Evolutionary conservation across 139 green algal genomes (phyloP), one percentile per base, ranked within the genome.

Genomic region (Tetradesmus lagerheimii): DNA sequence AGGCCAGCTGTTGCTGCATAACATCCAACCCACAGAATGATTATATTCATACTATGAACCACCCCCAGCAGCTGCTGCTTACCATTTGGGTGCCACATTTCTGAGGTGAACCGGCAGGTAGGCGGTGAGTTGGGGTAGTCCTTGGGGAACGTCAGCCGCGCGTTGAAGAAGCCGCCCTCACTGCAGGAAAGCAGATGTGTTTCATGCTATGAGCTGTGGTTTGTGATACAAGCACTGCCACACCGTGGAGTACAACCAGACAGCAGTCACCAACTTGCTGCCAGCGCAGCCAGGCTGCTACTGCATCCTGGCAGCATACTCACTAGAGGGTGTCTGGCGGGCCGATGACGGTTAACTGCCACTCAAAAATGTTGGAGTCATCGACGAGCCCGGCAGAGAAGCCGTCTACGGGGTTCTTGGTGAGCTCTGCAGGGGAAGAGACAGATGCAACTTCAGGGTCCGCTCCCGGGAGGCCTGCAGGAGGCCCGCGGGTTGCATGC

Each of bases 151-250:
- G 93, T 96, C 87, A 99, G 94, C 9, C 96, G 90, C 1, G 97
- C 97, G 88, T 99, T 99, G 94, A 99, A 99, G 93, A 99, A 99
- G n/a, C 98, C 98, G 34, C 98, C 98, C 94, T 99, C 98, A 86
- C 96, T 98, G 90, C 71, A 91, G 27, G 29, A 47, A 89, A n/a
- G 67, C 64, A 75, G 64, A n/a, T n/a, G n/a, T n/a, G n/a, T 27
- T 71, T 14, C 20, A 35, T 34, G 64, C 34, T 75, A 6, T 78
- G n/a, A 3, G 39, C 67, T 78, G 67, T n/a, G n/a, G n/a, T n/a
- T n/a, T n/a, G n/a, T n/a, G n/a, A n/a, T n/a, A n/a, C n/a, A n/a
- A 27, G n/a, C 67, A 78, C 1, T 16, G 25, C 14, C 15, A n/a
- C 1, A 9, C 57, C 25, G 16, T 71, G 57, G 23, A 4, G 25